Conservation (phyloP, 257 asterid genomes). For the Prunella vulgaris region DNA sequence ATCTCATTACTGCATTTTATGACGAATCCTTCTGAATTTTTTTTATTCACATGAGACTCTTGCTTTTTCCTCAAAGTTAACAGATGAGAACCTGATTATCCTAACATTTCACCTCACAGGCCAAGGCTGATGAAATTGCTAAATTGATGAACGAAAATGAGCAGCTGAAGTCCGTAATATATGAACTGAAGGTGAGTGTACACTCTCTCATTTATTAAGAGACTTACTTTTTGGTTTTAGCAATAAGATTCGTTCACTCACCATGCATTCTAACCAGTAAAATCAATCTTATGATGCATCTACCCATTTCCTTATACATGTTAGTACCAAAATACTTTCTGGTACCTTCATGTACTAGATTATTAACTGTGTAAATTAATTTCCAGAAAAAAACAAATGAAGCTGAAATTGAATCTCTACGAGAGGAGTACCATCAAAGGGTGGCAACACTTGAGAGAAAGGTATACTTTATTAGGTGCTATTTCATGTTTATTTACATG, state of each 20-base stretch:
- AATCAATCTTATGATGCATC: background rate
- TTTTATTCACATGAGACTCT: slow-evolving; percentile 12
- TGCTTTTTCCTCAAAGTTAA: slow-evolving; percentile 10
- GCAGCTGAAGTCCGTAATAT: slow-evolving; percentile 64
- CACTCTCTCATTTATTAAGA: slow-evolving; percentile 4
- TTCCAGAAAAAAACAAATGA: slow-evolving; percentile 82
- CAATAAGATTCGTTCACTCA: background rate
- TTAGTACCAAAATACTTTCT: background rate
- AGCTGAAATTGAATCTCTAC: slow-evolving; percentile 79
- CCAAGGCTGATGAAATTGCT: slow-evolving; percentile 94
- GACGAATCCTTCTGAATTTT: background rate
- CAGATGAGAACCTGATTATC: slow-evolving; percentile 17
- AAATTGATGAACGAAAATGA: slow-evolving; percentile 87
- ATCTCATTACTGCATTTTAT: background rate
- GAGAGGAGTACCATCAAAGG: slow-evolving; percentile 93
- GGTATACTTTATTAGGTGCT: slow-evolving; percentile 45
- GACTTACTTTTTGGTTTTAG: background rate
- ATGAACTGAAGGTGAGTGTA: slow-evolving; percentile 62
- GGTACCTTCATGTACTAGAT: background rate
- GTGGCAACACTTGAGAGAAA: slow-evolving; percentile 92
- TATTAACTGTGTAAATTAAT: slow-evolving; percentile 20
- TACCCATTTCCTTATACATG: background rate
- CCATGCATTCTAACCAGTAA: background rate
- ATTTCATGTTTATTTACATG: slow-evolving; percentile 23
- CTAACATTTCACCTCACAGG: slow-evolving; percentile 39